A percentile compares a stretch with the other conserved stretches of the same genome.
Evolutionary conservation across 495 filamentous ascomycete species (phyloP).

Genomic region (Xylaria curta): DNA sequence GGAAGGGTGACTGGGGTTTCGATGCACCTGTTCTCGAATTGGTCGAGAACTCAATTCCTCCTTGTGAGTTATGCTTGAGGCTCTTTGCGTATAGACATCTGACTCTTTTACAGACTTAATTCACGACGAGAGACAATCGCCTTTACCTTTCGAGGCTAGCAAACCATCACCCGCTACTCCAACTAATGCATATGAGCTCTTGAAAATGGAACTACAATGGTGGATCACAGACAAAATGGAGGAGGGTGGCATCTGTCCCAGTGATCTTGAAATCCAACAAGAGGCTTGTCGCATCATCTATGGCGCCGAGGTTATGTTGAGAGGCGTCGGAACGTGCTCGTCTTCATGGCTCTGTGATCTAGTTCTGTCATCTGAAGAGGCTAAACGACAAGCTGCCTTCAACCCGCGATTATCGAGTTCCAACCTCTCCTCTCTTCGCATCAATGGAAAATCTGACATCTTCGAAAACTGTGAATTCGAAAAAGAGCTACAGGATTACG

Average conservation of each 20-base stretch:
- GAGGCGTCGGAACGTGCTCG: slow-evolving; percentile 34
- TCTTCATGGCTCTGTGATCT: slow-evolving; percentile 62
- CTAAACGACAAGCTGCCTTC: slow-evolving; percentile 44
- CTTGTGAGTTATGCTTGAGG: slow-evolving; percentile 50
- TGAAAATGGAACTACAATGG: slow-evolving; percentile 56
- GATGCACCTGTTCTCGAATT: slow-evolving; percentile 62
- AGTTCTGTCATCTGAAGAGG: slow-evolving; percentile 49
- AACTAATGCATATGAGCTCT: slow-evolving; percentile 58
- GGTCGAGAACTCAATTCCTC: slow-evolving; percentile 71
- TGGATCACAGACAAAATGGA: slow-evolving; percentile 45
- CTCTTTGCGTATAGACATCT: slow-evolving; percentile 29
- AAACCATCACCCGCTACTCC: slow-evolving; percentile 40
- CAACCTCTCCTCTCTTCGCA: slow-evolving; percentile 45
- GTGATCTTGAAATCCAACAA: slow-evolving; percentile 51
- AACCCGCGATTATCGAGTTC: slow-evolving; percentile 42
- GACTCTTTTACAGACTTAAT: slow-evolving; percentile 53
- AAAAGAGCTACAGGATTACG: slow-evolving; percentile 54
- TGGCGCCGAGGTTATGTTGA: slow-evolving; percentile 44
- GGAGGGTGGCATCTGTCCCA: slow-evolving; percentile 37
- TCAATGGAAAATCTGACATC: slow-evolving; percentile 55
- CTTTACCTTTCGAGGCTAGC: slow-evolving; percentile 52
- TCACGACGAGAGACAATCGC: slow-evolving; percentile 61
- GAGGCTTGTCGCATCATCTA: slow-evolving; percentile 53
- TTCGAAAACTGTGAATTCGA: slow-evolving; percentile 58
- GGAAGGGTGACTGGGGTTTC: slow-evolving; percentile 78